Evolutionary conservation across 495 filamentous ascomycete species (phyloP), one percentile per base, ranked within the genome.

Genomic region (Delitschia confertaspora): DNA sequence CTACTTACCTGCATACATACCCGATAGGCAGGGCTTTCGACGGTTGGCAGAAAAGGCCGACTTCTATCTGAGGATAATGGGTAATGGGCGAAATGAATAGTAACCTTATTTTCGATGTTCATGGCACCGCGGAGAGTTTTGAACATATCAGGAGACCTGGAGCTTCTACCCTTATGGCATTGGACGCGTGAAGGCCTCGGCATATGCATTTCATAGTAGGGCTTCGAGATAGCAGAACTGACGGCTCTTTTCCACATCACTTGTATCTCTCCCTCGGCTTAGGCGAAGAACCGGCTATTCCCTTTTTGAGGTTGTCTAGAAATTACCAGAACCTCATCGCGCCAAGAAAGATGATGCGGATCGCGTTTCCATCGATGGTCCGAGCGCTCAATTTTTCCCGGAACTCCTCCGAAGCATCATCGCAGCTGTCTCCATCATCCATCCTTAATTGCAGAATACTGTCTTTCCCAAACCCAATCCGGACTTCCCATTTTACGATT

Each of bases 271-370:
- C n/a, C n/a, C n/a, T n/a, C n/a, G n/a, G n/a, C 29, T 31, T 6
- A 11, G 3, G 29, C 29, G 29, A 31, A 31, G 29, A 31, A 31
- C 11, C 16, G 16, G 29, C 16, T 31, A 2, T 11, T 11, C 16
- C 2, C 11, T n/a, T n/a, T n/a, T n/a, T n/a, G n/a, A n/a, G n/a
- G n/a, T n/a, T n/a, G n/a, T n/a, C 44, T 8, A 38, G 40, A 38
- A 45, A 36, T 13, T 51, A 33, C 48, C 35, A 51, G 47, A 51
- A 51, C 7, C 9, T 22, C 23, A 40, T 23, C 29, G 29, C 39
- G 34, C 39, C 42, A 30, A 33, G 42, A 30, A 42, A 35, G 44
- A 53, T 53, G 43, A 43, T 29, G 31, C 10, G 3, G 18, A 17
- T 10, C 38, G 18, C 10, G 6, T 18, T 26, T 8, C 3, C 13